phyloP scores from a whole-genome alignment of 768 basidiomycete genomes.

The Tricholoma sp. region DNA sequence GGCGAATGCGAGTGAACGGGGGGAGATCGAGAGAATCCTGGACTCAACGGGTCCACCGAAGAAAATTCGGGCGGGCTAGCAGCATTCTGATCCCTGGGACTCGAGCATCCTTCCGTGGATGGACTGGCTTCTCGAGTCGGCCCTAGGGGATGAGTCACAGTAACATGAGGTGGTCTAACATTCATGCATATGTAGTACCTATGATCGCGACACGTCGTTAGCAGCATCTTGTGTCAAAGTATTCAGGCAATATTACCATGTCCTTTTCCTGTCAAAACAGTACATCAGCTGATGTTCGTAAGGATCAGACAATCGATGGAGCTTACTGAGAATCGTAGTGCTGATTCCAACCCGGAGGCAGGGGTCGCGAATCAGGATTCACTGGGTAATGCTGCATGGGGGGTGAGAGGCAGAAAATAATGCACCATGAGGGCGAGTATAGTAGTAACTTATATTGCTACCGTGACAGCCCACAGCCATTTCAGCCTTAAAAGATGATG shows the following conservation, averaged over 20 bases:
- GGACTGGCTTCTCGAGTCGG: background rate
- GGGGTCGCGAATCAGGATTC: constrained; percentile 14
- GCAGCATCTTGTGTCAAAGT: background rate
- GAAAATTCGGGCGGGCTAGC: background rate
- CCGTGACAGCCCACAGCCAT: too few species aligned
- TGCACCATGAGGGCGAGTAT: too few species aligned
- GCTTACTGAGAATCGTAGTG: constrained; percentile 16
- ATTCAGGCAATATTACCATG: background rate
- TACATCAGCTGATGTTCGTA: background rate
- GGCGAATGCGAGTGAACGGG: constrained; percentile 5
- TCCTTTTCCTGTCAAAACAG: background rate
- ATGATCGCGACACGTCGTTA: background rate
- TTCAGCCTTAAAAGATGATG: too few species aligned
- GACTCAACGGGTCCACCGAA: background rate
- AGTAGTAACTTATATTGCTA: too few species aligned
- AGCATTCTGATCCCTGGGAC: background rate
- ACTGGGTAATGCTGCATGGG: constrained; percentile 6
- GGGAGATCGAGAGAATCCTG: background rate
- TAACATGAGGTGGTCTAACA: constrained; percentile 7
- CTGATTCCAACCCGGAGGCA: constrained; percentile 16
- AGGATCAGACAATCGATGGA: background rate
- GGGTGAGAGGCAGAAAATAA: too few species aligned
- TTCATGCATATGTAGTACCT: constrained; percentile 16
- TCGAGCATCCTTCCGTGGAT: background rate
- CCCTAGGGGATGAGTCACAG: constrained; percentile 13